Evolutionary conservation across 202 grass and related monocot species (phyloP).

Genomic region (Saccharum hybrid): DNA sequence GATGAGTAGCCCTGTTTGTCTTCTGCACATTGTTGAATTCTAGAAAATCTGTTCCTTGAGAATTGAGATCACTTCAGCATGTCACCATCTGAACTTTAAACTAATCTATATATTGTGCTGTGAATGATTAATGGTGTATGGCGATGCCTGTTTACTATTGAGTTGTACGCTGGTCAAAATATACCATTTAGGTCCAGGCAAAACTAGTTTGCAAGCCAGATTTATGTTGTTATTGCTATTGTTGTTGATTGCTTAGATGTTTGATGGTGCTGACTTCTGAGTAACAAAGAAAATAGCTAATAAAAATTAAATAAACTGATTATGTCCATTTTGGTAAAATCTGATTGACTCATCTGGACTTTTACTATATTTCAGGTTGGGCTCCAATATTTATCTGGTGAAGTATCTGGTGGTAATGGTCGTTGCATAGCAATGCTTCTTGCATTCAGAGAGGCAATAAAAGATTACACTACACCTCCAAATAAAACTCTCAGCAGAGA

Average conservation of each 20-base stretch:
- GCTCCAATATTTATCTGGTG: conserved; percentile 84
- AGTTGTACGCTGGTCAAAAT: background rate
- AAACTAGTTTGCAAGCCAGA: conserved; percentile 4
- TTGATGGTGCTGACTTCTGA: background rate
- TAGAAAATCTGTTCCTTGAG: background rate
- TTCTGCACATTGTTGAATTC: conserved; percentile 2
- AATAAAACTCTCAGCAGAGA: conserved; percentile 86
- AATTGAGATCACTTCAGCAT: background rate
- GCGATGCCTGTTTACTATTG: conserved; percentile 19
- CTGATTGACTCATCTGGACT: conserved; percentile 16
- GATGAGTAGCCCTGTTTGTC: too few species aligned
- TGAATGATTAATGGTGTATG: conserved; percentile 18
- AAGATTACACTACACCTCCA: conserved; percentile 82
- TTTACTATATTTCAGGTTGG: conserved; percentile 66
- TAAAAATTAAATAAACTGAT: conserved; percentile 15
- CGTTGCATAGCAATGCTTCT: conserved; percentile 95
- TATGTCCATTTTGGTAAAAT: conserved; percentile 35
- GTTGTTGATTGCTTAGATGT: conserved; percentile 16
- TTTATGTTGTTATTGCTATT: conserved; percentile 24
- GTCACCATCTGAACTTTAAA: conserved; percentile 22
- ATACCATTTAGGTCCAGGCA: background rate
- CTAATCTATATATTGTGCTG: conserved; percentile 16
- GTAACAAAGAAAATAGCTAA: conserved; percentile 27
- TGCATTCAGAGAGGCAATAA: conserved; percentile 81
- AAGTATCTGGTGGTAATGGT: conserved; percentile 85